Evolutionary conservation across 176 grass and related monocot genomes (phyloP), one percentile per base, ranked within the genome.

Genomic region (Carex littledalei): DNA sequence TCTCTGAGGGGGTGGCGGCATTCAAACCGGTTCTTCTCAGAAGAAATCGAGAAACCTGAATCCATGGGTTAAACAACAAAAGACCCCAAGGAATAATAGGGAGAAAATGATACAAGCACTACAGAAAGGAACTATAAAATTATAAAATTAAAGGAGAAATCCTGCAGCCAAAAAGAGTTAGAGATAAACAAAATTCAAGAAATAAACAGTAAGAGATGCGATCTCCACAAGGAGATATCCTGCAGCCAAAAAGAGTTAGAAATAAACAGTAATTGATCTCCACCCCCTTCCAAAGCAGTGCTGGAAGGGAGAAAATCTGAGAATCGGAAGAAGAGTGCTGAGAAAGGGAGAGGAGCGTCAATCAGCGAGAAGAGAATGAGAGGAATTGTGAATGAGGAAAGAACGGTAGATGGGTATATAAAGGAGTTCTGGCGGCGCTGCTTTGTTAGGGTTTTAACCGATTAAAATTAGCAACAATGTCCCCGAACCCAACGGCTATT

Each of bases 11-110:
- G 67, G 52, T 60, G 82, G 29, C 84, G 84, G 45, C 59, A 58
- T 20, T 53, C 84, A 15, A 85, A 39, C 78, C 79, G 78, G 21
- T 16, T 57, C 79, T 86, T 89, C 29, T 70, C 69, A 35, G 88
- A 69, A 56, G 84, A 84, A 18, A 83, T 49, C 3, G 84, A 86
- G 73, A 85, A 86, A 78, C 69, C 80, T 86, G 79, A 67, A 86
- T 86, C 88, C 88, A 89, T 89, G 59, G 34, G 66, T 18, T 67
- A 60, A 81, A 65, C 54, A 86, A 78, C 72, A 63, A 82, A 59
- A 66, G 2, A 85, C 43, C 16, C 52, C 62, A 55, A 78, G 72
- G 31, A 29, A 76, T 2, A 52, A 76, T 13, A 49, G 72, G 21
- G 12, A 31, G 45, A 54, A 54, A 16, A 6, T 8, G 22, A 37